These are phyloP conservation scores for Phyllosticta ampelicida DNA, from an alignment of 2,329 filamentous ascomycete species.

Conservation along the genomic window DNA sequence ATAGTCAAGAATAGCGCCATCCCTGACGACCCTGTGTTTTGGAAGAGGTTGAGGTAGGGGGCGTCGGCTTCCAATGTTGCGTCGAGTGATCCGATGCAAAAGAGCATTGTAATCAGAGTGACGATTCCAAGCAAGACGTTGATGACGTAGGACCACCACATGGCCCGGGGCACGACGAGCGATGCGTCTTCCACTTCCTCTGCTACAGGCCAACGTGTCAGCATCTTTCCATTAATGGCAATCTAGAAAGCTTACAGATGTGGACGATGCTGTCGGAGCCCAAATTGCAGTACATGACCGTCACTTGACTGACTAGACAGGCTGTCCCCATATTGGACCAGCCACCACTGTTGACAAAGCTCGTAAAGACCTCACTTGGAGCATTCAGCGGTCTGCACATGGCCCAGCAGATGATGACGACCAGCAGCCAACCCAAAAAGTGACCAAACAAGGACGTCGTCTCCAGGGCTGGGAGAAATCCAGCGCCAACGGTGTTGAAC, in stretches of 20 bases:
- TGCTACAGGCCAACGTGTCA: constrained; percentile 1
- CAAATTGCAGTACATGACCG: constrained; percentile 14
- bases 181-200: constrained; percentile 13
- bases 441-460: constrained; percentile 16
- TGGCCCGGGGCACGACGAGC: constrained; percentile 11
- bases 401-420: constrained; percentile 17
- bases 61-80: constrained; percentile 10
- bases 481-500: constrained; percentile 17
- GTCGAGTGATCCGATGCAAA: constrained; percentile 14
- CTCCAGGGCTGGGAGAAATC: constrained; percentile 16
- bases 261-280: constrained; percentile 11
- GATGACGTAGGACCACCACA: constrained; percentile 13
- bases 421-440: constrained; percentile 15
- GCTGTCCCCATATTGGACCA: constrained; percentile 14
- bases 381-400: constrained; percentile 11
- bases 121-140: constrained; percentile 13
- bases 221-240: background rate
- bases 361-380: constrained; percentile 10
- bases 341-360: constrained; percentile 13
- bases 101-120: constrained; percentile 15
- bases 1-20: constrained; percentile 10
- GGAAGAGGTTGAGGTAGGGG: constrained; percentile 12
- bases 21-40: constrained; percentile 9
- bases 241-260: constrained; percentile 10
- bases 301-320: constrained; percentile 15